Evolutionary conservation across 441 rosid genomes (phyloP).

Genomic region (Arabidopsis lyrata): DNA sequence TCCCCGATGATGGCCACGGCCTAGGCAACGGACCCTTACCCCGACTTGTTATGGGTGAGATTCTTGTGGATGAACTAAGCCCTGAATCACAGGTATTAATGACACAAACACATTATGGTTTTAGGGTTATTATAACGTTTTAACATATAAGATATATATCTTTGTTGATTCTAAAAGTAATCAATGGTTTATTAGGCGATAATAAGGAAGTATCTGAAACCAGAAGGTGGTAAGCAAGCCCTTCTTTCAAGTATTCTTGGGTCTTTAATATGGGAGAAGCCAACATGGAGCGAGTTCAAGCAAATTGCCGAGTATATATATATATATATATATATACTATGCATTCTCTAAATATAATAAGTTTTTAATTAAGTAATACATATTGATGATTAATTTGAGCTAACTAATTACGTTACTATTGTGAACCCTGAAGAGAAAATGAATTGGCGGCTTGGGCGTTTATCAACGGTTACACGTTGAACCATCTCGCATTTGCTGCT

Average conservation of each 20-base stretch:
- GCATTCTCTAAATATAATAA: too few relatives aligned
- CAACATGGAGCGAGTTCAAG: constrained; percentile 70
- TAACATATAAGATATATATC: background rate
- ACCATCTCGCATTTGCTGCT: background rate
- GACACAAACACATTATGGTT: background rate
- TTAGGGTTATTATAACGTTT: too few relatives aligned
- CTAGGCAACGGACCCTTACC: constrained; percentile 74
- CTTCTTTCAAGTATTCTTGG: constrained; percentile 83
- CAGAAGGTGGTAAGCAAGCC: constrained; percentile 64
- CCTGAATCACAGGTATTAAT: constrained; percentile 68
- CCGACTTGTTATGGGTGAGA: constrained; percentile 78
- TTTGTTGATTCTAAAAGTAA: background rate
- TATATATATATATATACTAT: too few relatives aligned
- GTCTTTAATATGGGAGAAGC: constrained; percentile 81
- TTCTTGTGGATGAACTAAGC: constrained; percentile 81
- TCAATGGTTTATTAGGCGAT: constrained; percentile 59
- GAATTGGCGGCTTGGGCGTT: background rate
- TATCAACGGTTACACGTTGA: background rate
- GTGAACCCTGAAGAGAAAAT: background rate
- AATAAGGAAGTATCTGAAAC: constrained; percentile 62
- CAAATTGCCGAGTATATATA: constrained; percentile 75
- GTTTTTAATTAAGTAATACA: too few relatives aligned
- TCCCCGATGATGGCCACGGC: constrained; percentile 54
- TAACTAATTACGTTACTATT: too few relatives aligned
- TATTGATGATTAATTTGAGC: too few relatives aligned